A percentile compares a stretch with the other conserved stretches of the same genome.
Conservation (phyloP, 257 asterid species). For the Anisodus tanguticus region DNA sequence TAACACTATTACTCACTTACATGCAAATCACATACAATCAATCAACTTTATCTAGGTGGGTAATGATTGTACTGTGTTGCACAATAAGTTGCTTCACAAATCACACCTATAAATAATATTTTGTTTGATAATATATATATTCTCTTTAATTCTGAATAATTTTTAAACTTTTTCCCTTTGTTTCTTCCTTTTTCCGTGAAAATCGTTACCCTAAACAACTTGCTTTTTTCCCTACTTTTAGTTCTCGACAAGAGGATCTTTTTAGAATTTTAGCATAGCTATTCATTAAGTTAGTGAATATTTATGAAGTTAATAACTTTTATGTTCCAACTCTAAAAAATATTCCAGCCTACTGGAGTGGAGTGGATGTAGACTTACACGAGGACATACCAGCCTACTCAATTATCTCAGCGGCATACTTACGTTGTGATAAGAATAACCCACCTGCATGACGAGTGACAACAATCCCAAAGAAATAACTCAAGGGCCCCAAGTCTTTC, state of each 20-base stretch:
- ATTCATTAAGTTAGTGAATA: background rate
- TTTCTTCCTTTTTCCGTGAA: background rate
- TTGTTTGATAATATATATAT: background rate
- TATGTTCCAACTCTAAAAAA: background rate
- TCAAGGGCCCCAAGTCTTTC: too few species aligned
- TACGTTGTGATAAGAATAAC: too few species aligned
- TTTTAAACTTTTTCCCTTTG: background rate
- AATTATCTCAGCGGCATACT: too few species aligned
- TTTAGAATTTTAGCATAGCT: background rate
- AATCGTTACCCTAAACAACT: background rate
- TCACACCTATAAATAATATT: background rate
- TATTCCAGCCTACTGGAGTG: too few species aligned
- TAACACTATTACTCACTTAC: background rate
- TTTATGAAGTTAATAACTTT: background rate
- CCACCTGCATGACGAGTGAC: too few species aligned
- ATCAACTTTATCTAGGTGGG: constrained; percentile 26
- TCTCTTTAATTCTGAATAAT: background rate
- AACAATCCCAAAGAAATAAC: too few species aligned
- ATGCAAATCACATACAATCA: constrained; percentile 11
- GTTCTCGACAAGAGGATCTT: background rate
- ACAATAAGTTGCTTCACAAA: background rate
- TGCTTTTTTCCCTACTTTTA: background rate
- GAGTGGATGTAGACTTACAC: too few species aligned
- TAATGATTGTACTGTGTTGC: constrained; percentile 19
- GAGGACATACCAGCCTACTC: too few species aligned